Evolutionary conservation across 176 grass and related monocot species (phyloP), one percentile per base, ranked within the genome.

Genomic region (Eragrostis curvula): DNA sequence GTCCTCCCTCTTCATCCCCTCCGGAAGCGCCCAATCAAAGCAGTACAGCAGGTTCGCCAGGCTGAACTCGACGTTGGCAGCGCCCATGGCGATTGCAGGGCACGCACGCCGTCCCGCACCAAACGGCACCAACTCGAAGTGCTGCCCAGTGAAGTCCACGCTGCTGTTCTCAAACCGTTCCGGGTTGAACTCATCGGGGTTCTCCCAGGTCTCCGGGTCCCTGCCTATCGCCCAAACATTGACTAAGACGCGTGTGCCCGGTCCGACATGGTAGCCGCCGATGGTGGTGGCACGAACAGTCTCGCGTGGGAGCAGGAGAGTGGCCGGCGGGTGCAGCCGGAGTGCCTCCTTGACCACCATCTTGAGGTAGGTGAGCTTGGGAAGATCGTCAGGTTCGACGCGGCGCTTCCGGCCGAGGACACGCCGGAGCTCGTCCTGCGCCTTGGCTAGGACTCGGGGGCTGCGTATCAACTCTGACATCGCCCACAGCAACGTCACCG

Each of bases 201-300:
- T 24, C 36, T 61, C 14, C 80, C 86, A 88, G 63, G 60, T 83
- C 42, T 70, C 74, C 18, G 86, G 80, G 27, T 88, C 80, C 56
- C 80, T 53, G 2, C 80, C 80, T 23, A 88, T 77, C 5, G 86
- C 86, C 86, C 86, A 88, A 46, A 30, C 66, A 61, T 88, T 88
- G 9, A 88, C 66, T 2, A 83, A 1, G 3, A 88, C 46, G 6
- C 73, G 40, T 2, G 71, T 64, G 12, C 32, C 18, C 11, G 66
- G 49, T 6, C 64, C 63, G 67, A 87, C 64, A 45, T 75, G 36
- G 70, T 77, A 87, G 5, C 78, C 79, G 50, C 44, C 12, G 48
- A 77, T 28, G 23, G 9, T 63, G 15, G 27, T 25, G 55, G 28
- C 21, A 1, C 57, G 51, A 49, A 63, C 17, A 30, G 61, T 49